Percentiles rank a stretch among this genome's conserved stretches.
phyloP scores from a whole-genome alignment of 208 protist genomes.

The Wallacemonas sp. region DNA sequence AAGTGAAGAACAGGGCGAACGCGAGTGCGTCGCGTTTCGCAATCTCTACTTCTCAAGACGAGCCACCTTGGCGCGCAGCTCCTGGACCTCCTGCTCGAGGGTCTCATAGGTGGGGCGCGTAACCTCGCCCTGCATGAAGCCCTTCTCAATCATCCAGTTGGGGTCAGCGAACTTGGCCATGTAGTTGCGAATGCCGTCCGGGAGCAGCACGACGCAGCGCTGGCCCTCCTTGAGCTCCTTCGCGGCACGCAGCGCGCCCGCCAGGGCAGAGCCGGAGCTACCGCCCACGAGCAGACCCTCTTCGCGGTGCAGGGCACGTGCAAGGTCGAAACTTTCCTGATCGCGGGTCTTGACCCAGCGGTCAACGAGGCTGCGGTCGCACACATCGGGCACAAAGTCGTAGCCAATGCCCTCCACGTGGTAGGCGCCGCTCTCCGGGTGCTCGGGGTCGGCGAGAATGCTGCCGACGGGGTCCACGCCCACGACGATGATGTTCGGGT shows the following conservation, averaged over 20 bases:
- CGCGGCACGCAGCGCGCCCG: slow-evolving; percentile 89
- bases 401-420: slow-evolving; percentile 98
- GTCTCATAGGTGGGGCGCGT: slow-evolving; percentile 80
- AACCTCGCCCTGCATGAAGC: slow-evolving; percentile 78
- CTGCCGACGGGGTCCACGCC: slow-evolving; percentile 97
- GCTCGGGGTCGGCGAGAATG: slow-evolving; percentile 93
- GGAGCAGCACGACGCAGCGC: slow-evolving; percentile 94
- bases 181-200: slow-evolving; percentile 97
- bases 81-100: slow-evolving; percentile 54
- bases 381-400: slow-evolving; percentile 97
- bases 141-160: slow-evolving; percentile 97
- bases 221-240: slow-evolving; percentile 89
- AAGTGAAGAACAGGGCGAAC: slow-evolving; percentile 13
- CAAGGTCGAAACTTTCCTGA: slow-evolving; percentile 93
- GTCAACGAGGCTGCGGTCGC: slow-evolving; percentile 90
- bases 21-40: background rate
- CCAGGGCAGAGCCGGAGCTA: slow-evolving; percentile 92
- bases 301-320: slow-evolving; percentile 90
- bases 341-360: slow-evolving; percentile 95
- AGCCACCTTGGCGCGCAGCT: slow-evolving; percentile 60
- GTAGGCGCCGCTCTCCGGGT: slow-evolving; percentile 55
- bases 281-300: slow-evolving; percentile 97
- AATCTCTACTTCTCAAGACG: slow-evolving; percentile 44
- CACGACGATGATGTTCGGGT: slow-evolving; percentile 88
- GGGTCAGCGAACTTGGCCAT: slow-evolving; percentile 96